Conservation (phyloP, 306 rosid genomes). For the Prunus mira region DNA sequence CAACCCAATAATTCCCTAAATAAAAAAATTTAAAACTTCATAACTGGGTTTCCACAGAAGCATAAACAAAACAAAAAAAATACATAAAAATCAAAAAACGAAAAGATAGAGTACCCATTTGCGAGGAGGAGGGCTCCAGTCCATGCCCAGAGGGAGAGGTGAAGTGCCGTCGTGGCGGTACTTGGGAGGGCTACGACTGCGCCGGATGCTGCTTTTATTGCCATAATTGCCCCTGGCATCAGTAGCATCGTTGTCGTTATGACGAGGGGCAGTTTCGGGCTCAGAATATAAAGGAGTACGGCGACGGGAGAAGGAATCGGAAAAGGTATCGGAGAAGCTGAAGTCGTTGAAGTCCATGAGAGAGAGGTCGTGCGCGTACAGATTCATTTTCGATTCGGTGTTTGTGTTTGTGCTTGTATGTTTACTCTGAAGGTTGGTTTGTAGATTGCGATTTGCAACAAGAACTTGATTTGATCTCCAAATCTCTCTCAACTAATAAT, state of each 20-base stretch:
- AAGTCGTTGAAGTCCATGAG: slow-evolving; percentile 39
- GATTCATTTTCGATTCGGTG: slow-evolving; percentile 38
- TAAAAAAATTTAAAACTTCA: not conserved
- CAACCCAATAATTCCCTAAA: not conserved
- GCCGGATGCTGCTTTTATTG: slow-evolving; percentile 3
- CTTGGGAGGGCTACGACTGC: slow-evolving; percentile 40
- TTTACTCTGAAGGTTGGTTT: not conserved
- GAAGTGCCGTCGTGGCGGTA: slow-evolving; percentile 84
- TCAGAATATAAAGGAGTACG: slow-evolving; percentile 24
- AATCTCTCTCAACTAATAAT: too few relatives aligned
- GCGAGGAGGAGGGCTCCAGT: slow-evolving; percentile 84
- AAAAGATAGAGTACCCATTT: slow-evolving; percentile 48
- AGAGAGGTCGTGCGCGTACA: slow-evolving; percentile 52
- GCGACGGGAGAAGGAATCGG: slow-evolving; percentile 41
- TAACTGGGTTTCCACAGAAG: not conserved
- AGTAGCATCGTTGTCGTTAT: slow-evolving; percentile 8
- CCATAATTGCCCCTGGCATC: slow-evolving; percentile 6
- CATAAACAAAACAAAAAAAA: not conserved
- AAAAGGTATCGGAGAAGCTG: slow-evolving; percentile 31
- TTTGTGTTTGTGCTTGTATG: not conserved
- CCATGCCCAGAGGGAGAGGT: slow-evolving; percentile 94
- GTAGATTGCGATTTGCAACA: not conserved
- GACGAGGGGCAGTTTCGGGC: slow-evolving; percentile 6
- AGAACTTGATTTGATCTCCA: not conserved
- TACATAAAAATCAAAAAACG: not conserved